Evolutionary conservation across 2,329 filamentous ascomycete genomes (phyloP).

Genomic region (Endoconidiophora laricicola): DNA sequence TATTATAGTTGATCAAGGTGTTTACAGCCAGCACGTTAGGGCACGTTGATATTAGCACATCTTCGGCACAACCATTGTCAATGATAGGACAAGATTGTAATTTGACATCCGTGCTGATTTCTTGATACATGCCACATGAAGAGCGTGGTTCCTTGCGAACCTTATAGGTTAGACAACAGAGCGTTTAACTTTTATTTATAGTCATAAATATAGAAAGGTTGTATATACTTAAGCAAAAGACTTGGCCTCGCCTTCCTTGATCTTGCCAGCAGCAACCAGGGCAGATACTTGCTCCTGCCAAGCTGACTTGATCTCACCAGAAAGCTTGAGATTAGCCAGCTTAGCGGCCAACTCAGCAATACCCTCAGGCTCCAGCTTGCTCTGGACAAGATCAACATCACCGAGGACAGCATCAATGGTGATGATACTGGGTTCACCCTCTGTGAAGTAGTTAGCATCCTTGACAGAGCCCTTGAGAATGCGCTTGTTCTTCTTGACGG

Average conservation of each 20-base stretch:
- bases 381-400: conserved; percentile 75
- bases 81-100: conserved; percentile 71
- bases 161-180: too few species aligned
- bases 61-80: conserved; percentile 97
- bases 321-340: conserved; percentile 63
- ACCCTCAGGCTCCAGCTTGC: conserved; percentile 82
- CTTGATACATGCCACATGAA: neutral
- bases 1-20: too few species aligned
- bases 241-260: conserved; percentile 73
- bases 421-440: conserved; percentile 52
- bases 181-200: too few species aligned
- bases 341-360: conserved; percentile 68
- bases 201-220: too few species aligned
- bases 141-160: neutral
- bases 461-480: conserved; percentile 86
- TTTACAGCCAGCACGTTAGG: too few species aligned
- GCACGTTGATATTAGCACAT: conserved; percentile 70
- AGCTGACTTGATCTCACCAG: conserved; percentile 67
- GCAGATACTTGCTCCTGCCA: conserved; percentile 66
- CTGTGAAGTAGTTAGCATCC: conserved; percentile 90
- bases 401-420: conserved; percentile 69
- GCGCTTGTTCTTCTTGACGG: conserved; percentile 99
- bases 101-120: conserved; percentile 95
- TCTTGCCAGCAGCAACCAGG: conserved; percentile 65
- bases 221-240: conserved; percentile 26